phyloP scores from a whole-genome alignment of 805 yeast species.

The Isabelozyma pseudorhagii region DNA sequence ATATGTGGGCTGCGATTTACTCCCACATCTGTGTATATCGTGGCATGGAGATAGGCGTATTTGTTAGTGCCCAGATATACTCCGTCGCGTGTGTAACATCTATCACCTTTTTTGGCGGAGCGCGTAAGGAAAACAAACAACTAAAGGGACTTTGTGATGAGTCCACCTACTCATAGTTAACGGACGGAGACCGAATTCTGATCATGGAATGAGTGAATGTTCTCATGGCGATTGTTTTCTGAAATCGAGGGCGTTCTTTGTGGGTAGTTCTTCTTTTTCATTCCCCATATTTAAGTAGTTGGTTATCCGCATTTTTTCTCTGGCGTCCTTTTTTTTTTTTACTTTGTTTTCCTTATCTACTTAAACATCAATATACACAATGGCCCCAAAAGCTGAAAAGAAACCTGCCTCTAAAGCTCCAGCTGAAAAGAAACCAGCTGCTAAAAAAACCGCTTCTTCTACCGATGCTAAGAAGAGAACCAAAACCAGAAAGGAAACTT shows the following conservation, averaged over 20 bases:
- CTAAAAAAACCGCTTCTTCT: slow-evolving; percentile 81
- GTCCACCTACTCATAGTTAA: neutral
- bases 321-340: neutral
- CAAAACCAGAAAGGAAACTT: slow-evolving; percentile 96
- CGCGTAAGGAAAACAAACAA: neutral
- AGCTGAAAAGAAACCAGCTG: slow-evolving; percentile 89
- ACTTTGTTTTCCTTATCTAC: no score
- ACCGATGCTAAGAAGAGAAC: slow-evolving; percentile 86
- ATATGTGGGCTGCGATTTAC: neutral
- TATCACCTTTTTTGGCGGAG: neutral
- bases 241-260: neutral
- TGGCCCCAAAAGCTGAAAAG: slow-evolving; percentile 71
- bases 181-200: neutral
- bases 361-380: slow-evolving; percentile 23
- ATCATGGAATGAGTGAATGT: neutral
- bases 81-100: neutral
- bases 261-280: no score
- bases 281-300: neutral
- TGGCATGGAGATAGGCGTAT: neutral
- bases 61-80: neutral
- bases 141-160: neutral
- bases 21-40: neutral
- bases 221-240: neutral
- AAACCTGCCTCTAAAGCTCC: slow-evolving; percentile 95
- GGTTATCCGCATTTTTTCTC: neutral